Evolutionary conservation across 345 rosid genomes (phyloP).

Genomic region (Euphorbia pulcherrima): DNA sequence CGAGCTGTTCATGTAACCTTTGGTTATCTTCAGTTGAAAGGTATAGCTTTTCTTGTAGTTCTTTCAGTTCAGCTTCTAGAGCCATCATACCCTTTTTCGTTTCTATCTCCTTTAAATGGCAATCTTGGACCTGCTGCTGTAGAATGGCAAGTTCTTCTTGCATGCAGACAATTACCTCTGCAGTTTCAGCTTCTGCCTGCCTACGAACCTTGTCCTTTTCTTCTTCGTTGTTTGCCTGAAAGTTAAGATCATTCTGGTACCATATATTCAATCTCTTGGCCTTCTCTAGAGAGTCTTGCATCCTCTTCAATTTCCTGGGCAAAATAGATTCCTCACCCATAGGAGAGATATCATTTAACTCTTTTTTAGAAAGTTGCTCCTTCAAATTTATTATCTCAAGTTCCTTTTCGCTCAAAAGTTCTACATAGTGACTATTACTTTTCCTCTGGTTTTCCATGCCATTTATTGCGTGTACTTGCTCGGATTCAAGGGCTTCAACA

Average conservation of each 20-base stretch:
- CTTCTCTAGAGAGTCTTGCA: constrained; percentile 87
- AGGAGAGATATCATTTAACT: constrained; percentile 39
- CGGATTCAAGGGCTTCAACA: constrained; percentile 78
- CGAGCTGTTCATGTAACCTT: constrained; percentile 45
- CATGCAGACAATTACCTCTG: constrained; percentile 85
- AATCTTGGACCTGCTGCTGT: constrained; percentile 67
- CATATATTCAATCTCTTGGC: constrained; percentile 64
- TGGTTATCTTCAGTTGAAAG: constrained; percentile 52
- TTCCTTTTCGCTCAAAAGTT: constrained; percentile 53
- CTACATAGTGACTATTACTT: constrained; percentile 41
- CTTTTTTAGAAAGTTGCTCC: constrained; percentile 45
- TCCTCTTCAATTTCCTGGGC: constrained; percentile 56
- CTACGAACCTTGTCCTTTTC: constrained; percentile 49
- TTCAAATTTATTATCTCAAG: constrained; percentile 48
- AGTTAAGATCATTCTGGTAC: constrained; percentile 60
- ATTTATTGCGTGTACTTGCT: constrained; percentile 56
- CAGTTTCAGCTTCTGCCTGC: constrained; percentile 91
- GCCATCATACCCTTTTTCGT: constrained; percentile 33
- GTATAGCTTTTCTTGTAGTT: constrained; percentile 42
- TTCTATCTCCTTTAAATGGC: constrained; percentile 60
- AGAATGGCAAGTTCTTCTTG: constrained; percentile 85
- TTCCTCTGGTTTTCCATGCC: constrained; percentile 64
- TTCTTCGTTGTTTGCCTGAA: constrained; percentile 63
- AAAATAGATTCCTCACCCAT: constrained; percentile 36
- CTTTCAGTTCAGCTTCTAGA: constrained; percentile 53